These are phyloP conservation scores for Neurospora sp. DNA, from an alignment of 495 filamentous ascomycete species.

Conservation along the genomic window DNA sequence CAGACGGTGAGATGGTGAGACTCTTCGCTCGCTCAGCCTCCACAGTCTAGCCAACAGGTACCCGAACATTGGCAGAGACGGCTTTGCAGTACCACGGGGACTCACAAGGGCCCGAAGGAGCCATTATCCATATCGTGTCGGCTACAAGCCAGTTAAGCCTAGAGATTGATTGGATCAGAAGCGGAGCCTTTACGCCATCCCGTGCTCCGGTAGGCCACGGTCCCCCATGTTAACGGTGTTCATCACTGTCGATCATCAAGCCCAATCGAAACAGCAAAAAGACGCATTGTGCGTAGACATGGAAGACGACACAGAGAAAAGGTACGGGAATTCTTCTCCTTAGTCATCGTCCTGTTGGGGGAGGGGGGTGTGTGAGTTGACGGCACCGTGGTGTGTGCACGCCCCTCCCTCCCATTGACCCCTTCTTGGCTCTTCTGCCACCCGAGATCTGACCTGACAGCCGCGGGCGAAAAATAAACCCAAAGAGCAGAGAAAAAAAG, in stretches of 20 bases:
- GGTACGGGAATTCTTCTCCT: background rate
- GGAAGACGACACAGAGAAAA: background rate
- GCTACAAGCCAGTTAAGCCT: slow-evolving; percentile 15
- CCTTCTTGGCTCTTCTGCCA: background rate
- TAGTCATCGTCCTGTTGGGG: background rate
- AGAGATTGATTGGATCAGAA: slow-evolving; percentile 13
- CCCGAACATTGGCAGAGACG: background rate
- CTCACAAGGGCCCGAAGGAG: slow-evolving; percentile 5
- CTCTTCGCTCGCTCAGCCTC: background rate
- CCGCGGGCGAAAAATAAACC: background rate
- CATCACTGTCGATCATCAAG: slow-evolving; percentile 26
- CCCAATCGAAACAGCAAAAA: slow-evolving; percentile 12
- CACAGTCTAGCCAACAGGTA: background rate
- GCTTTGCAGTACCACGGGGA: background rate
- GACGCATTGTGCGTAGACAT: background rate
- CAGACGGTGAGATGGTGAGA: background rate
- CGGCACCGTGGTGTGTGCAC: background rate
- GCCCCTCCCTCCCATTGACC: background rate
- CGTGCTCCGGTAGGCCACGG: slow-evolving; percentile 20
- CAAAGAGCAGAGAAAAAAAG: background rate
- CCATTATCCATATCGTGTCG: slow-evolving; percentile 16
- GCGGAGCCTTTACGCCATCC: slow-evolving; percentile 21
- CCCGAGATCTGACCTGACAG: background rate
- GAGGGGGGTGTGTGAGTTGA: background rate
- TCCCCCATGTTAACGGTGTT: slow-evolving; percentile 19